Conservation (phyloP, 768 basidiomycete genomes). For the Leccinellum albellum region DNA sequence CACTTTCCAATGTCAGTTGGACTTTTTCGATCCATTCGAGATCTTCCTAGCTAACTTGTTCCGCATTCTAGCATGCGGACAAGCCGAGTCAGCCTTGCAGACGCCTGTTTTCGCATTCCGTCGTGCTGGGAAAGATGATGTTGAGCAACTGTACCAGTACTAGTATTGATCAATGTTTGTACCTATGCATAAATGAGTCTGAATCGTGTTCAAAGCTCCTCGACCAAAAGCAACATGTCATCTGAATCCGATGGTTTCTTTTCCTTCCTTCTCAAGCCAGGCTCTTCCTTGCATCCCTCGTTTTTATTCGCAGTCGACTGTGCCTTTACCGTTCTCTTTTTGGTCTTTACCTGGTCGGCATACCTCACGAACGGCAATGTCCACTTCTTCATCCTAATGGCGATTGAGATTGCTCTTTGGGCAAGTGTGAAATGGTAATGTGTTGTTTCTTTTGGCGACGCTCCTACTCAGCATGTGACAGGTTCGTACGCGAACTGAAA, state of each 20-base stretch:
- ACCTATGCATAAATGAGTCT: background rate
- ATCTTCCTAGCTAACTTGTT: background rate
- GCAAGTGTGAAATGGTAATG: constrained; percentile 76
- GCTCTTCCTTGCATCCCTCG: constrained; percentile 69
- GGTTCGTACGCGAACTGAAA: constrained; percentile 66
- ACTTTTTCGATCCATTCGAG: background rate
- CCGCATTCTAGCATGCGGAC: constrained; percentile 10
- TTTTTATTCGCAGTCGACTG: constrained; percentile 64
- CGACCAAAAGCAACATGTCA: constrained; percentile 12
- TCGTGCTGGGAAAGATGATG: constrained; percentile 7
- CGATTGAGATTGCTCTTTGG: constrained; percentile 68
- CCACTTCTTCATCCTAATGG: constrained; percentile 65
- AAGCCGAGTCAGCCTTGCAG: background rate
- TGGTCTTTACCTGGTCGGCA: constrained; percentile 56
- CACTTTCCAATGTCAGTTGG: constrained; percentile 42
- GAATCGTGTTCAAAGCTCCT: background rate
- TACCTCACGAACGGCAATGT: constrained; percentile 59
- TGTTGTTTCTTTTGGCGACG: background rate
- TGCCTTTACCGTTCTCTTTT: constrained; percentile 53
- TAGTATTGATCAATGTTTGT: constrained; percentile 19
- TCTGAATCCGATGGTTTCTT: constrained; percentile 39
- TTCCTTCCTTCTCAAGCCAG: constrained; percentile 61
- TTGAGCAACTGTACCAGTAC: background rate
- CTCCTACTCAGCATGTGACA: constrained; percentile 29
- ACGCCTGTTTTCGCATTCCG: constrained; percentile 9